Evolutionary conservation across 1,284 basidiomycete species (phyloP), one percentile per base, ranked within the genome.

Genomic region (Trichosporon sp.): DNA sequence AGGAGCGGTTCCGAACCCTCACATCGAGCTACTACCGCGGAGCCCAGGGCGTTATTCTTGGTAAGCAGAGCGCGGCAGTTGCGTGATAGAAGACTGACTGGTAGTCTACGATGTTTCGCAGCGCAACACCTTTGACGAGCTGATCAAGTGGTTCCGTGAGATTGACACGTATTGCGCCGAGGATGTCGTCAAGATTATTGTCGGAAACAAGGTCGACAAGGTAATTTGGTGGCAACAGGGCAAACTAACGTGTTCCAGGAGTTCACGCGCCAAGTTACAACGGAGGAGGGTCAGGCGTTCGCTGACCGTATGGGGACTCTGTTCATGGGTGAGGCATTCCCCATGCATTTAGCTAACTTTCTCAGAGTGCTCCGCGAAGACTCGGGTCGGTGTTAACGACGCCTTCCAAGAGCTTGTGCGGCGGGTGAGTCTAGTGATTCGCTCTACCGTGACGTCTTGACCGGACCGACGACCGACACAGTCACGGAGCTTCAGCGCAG

Each of bases 1-100:
- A 98, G 85, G 95, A 98, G 85, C 90, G 96, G 40, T 98, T 98
- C 90, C 90, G 95, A 76, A 97, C 95, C 14, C 94, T 98, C 82
- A 97, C 96, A n/a, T 95, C 93, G 43, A 94, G 93, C 65, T 97
- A 97, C 88, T 98, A 98, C 85, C 89, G 95, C 75, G 84, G 84
- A 10, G 83, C 82, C 14, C 81, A 82, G 68, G 82, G 81, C 76
- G 91, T 98, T 70, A 92, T 99, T 73, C 87, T 99, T 67, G 93
- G 93, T 92, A 35, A 54, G 84, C 76, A 74, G 16, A 14, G 59
- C 12, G 38, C 4, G 6, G 14, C 38, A 10, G 4, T 2, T 31
- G 21, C 54, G 32, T 35, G 59, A 40, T 4, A n/a, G 14, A 14
- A 11, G 6, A 16, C 54, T 68, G 21, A 64, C 37, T 5, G 40